These are phyloP conservation scores for Cercospora sp. DNA, from an alignment of 2,329 filamentous ascomycete species.

Conservation along the genomic window DNA sequence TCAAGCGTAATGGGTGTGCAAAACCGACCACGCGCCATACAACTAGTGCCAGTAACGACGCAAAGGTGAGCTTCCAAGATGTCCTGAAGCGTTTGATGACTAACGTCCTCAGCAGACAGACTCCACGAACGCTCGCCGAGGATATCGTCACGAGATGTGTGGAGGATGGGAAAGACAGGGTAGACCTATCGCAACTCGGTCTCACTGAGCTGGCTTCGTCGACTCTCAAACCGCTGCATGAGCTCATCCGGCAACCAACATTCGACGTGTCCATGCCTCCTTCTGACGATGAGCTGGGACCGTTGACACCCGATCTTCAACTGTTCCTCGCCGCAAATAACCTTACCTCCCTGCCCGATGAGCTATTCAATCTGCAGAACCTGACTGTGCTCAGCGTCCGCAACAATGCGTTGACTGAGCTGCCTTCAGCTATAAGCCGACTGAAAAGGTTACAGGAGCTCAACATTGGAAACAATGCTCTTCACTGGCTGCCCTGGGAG, in stretches of 20 bases:
- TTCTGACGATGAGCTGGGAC: constrained; percentile 60
- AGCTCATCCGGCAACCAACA: constrained; percentile 39
- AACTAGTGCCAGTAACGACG: not conserved
- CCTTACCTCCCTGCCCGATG: constrained; percentile 57
- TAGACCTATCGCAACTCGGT: constrained; percentile 60
- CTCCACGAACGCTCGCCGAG: constrained; percentile 26
- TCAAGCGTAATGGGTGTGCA: constrained; percentile 8
- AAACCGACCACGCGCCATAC: not conserved
- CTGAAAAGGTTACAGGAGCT: constrained; percentile 61
- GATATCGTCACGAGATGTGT: constrained; percentile 34
- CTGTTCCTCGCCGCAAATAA: constrained; percentile 63
- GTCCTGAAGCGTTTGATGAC: not conserved
- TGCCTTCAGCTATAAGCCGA: constrained; percentile 61
- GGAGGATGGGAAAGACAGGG: constrained; percentile 58
- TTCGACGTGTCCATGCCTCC: constrained; percentile 35
- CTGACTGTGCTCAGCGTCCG: constrained; percentile 67
- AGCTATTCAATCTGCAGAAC: constrained; percentile 62
- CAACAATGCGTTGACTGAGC: constrained; percentile 60
- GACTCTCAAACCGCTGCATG: constrained; percentile 56
- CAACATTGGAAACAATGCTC: constrained; percentile 64
- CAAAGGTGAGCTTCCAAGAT: not conserved
- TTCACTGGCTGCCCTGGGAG: constrained; percentile 63
- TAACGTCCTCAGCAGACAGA: constrained; percentile 9
- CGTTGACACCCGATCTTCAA: constrained; percentile 59
- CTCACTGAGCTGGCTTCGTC: constrained; percentile 58